Percentiles rank a stretch among this genome's conserved stretches.
These are phyloP conservation scores for Penicillium nordicum DNA, from an alignment of 2,329 filamentous ascomycete genomes.

Conservation along the genomic window DNA sequence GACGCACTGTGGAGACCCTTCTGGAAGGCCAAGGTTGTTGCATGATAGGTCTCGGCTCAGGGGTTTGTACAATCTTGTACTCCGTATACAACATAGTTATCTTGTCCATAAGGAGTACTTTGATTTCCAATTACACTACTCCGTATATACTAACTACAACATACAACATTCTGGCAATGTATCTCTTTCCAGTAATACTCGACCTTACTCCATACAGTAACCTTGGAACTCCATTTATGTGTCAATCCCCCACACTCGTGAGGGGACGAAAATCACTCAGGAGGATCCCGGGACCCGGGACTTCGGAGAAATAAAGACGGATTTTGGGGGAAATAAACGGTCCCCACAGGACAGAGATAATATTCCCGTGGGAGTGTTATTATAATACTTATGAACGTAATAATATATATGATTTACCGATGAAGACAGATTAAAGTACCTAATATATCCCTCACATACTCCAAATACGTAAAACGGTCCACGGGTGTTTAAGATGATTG, in stretches of 20 bases:
- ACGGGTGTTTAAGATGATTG: too few species aligned
- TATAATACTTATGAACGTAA: not conserved
- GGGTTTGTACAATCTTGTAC: not conserved
- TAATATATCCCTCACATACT: not conserved
- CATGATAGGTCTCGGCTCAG: constrained; percentile 1
- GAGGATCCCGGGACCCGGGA: not conserved
- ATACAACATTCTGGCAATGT: too few species aligned
- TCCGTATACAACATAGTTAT: too few species aligned
- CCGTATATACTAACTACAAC: too few species aligned
- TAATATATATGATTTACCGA: not conserved
- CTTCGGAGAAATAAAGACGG: not conserved
- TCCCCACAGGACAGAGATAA: not conserved
- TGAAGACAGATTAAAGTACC: not conserved
- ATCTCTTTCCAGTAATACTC: too few species aligned
- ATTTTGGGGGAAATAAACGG: not conserved
- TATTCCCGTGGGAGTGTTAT: not conserved
- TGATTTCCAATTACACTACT: not conserved
- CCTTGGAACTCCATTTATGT: not conserved
- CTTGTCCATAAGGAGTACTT: not conserved
- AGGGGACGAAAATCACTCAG: not conserved
- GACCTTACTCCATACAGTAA: not conserved
- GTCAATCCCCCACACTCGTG: constrained; percentile 2
- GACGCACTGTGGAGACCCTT: constrained; percentile 21
- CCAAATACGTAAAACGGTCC: not conserved
- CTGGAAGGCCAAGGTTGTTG: constrained; percentile 7